Conservation (phyloP, 1,284 basidiomycete genomes). For the Irpex rosettiformis region DNA sequence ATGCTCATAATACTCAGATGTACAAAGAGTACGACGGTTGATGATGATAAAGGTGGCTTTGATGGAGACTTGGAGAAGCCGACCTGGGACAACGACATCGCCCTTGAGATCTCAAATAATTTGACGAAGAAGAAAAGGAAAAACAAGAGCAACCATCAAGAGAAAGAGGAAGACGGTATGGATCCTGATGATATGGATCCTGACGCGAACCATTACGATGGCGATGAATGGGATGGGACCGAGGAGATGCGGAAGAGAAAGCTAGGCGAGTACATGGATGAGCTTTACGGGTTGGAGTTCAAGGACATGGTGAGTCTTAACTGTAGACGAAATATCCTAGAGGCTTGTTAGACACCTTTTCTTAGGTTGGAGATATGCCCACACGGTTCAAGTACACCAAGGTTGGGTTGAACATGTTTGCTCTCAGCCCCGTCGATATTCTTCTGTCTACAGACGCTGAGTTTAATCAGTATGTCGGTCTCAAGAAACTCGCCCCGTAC, state of each 20-base stretch:
- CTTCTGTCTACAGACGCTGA: conserved; percentile 91
- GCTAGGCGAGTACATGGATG: conserved; percentile 86
- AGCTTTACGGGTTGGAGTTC: conserved; percentile 88
- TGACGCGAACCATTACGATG: conserved; percentile 48
- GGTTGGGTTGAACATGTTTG: conserved; percentile 66
- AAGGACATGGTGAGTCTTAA: conserved; percentile 81
- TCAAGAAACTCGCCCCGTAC: conserved; percentile 93
- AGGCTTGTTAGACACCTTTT: conserved; percentile 7
- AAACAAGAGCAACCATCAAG: conserved; percentile 30
- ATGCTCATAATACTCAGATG: conserved; percentile 79
- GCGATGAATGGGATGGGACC: conserved; percentile 75
- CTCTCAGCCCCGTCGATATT: conserved; percentile 84
- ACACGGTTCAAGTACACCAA: conserved; percentile 93
- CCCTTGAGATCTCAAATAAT: conserved; percentile 65
- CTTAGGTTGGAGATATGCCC: conserved; percentile 81
- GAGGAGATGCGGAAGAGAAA: conserved; percentile 83
- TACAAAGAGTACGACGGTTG: conserved; percentile 55
- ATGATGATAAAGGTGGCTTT: too few species aligned
- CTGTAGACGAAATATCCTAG: background rate
- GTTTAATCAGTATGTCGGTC: conserved; percentile 85
- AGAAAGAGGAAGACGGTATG: conserved; percentile 44
- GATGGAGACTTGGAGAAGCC: conserved; percentile 71
- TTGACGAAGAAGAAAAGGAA: conserved; percentile 48
- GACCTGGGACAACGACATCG: conserved; percentile 85
- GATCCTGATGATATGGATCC: conserved; percentile 77